A percentile compares a stretch with the other conserved stretches of the same genome.
These are phyloP conservation scores for Fusarium virguliforme DNA, from an alignment of 2,329 filamentous ascomycete species.

Conservation along the genomic window DNA sequence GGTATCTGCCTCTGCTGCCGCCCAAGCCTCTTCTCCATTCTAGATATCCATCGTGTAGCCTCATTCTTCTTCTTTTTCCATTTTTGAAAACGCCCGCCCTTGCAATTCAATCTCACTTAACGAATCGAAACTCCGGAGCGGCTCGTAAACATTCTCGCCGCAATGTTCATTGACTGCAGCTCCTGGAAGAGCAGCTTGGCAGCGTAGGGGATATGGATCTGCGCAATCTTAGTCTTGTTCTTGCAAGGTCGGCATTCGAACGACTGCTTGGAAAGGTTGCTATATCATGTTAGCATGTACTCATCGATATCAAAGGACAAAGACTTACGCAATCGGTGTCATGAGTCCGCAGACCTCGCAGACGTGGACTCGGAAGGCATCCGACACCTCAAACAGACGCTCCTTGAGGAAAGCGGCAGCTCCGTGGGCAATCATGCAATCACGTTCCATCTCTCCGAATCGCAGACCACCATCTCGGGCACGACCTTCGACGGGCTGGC, in stretches of 20 bases:
- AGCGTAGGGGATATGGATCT: conserved; percentile 97
- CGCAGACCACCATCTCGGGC: conserved; percentile 97
- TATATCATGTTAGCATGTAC: conserved; percentile 61
- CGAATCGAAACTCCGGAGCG: conserved; percentile 82
- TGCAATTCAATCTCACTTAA: conserved; percentile 58
- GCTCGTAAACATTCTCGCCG: conserved; percentile 95
- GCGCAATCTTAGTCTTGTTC: conserved; percentile 99
- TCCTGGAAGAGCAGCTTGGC: conserved; percentile 99
- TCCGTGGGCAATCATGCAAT: conserved; percentile 99
- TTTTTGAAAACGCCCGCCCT: conserved; percentile 10
- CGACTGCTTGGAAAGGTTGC: conserved; percentile 93
- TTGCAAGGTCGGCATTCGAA: conserved; percentile 98
- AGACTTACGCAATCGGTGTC: conserved; percentile 97
- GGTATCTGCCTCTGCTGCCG: conserved; percentile 20
- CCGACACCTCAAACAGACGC: conserved; percentile 95
- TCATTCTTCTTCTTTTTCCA: conserved; percentile 25
- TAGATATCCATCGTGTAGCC: conserved; percentile 28
- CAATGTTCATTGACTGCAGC: conserved; percentile 98
- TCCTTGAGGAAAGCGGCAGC: conserved; percentile 98
- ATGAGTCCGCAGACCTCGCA: conserved; percentile 99
- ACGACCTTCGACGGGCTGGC: conserved; percentile 98
- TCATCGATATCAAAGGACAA: background rate
- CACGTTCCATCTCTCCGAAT: conserved; percentile 99
- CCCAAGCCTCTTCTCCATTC: conserved; percentile 20
- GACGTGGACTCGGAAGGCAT: conserved; percentile 97